These are phyloP conservation scores for Leptosphaerulina australis DNA, from an alignment of 2,329 filamentous ascomycete species.

Conservation along the genomic window DNA sequence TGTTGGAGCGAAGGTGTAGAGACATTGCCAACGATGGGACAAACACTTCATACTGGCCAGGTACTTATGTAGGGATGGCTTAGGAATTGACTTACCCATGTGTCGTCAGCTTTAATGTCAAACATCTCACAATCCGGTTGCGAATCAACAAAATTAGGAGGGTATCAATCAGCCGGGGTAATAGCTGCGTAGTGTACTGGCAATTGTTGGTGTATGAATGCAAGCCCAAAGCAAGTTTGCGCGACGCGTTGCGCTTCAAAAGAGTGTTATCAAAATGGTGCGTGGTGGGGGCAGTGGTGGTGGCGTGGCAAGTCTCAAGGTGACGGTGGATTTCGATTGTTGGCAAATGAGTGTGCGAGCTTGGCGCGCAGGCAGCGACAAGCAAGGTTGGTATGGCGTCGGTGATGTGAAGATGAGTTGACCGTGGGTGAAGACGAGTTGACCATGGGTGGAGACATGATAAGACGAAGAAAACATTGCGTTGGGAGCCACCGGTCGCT, in stretches of 20 bases:
- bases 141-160: neutral
- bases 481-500: constrained; percentile 6
- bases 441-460: neutral
- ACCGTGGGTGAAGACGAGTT: neutral
- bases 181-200: neutral
- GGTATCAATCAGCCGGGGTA: neutral
- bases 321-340: neutral
- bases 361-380: constrained; percentile 6
- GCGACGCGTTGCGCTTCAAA: neutral
- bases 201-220: neutral
- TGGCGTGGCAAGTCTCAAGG: neutral
- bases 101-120: neutral
- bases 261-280: constrained; percentile 6
- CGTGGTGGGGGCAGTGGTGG: constrained; percentile 4
- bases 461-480: neutral
- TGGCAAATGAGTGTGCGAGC: constrained; percentile 9
- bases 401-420: constrained; percentile 17
- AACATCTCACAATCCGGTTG: neutral
- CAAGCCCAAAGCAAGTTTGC: neutral
- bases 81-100: neutral
- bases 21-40: neutral
- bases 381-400: neutral
- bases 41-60: neutral
- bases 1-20: neutral
- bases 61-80: neutral